These are phyloP conservation scores for Neltuma alba DNA, from an alignment of 306 rosid species.

Conservation along the genomic window DNA sequence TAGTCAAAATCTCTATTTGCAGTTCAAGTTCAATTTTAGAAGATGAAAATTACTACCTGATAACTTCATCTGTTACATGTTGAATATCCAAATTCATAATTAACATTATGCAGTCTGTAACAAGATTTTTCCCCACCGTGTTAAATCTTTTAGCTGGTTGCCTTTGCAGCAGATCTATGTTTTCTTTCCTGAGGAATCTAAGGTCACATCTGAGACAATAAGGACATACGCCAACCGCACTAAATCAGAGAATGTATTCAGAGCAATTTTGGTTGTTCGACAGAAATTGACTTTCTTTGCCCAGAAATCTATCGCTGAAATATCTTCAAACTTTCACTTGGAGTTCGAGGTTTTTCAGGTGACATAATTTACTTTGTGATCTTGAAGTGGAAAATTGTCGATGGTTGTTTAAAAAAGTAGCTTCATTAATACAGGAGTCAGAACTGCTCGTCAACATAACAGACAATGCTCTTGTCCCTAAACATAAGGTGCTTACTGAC, in stretches of 20 bases:
- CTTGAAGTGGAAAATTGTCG: background rate
- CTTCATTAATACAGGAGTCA: conserved; percentile 60
- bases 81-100: background rate
- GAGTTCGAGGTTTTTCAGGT: conserved; percentile 94
- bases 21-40: background rate
- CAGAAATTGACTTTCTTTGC: conserved; percentile 64
- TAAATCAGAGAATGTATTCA: conserved; percentile 67
- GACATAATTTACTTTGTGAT: conserved; percentile 11
- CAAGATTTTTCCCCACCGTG: background rate
- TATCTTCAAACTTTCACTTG: conserved; percentile 55
- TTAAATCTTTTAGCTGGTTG: background rate
- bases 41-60: background rate
- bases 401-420: background rate
- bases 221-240: conserved; percentile 62
- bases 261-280: conserved; percentile 69
- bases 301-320: conserved; percentile 45
- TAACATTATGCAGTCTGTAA: background rate
- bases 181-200: conserved; percentile 71
- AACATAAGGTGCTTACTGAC: conserved; percentile 70
- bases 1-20: background rate
- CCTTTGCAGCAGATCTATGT: conserved; percentile 58
- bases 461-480: conserved; percentile 72
- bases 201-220: conserved; percentile 65
- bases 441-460: conserved; percentile 75
- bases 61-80: background rate